A percentile compares a stretch with the other conserved stretches of the same genome.
phyloP scores from a whole-genome alignment of 768 basidiomycete genomes.

The Calvatia gigantea region DNA sequence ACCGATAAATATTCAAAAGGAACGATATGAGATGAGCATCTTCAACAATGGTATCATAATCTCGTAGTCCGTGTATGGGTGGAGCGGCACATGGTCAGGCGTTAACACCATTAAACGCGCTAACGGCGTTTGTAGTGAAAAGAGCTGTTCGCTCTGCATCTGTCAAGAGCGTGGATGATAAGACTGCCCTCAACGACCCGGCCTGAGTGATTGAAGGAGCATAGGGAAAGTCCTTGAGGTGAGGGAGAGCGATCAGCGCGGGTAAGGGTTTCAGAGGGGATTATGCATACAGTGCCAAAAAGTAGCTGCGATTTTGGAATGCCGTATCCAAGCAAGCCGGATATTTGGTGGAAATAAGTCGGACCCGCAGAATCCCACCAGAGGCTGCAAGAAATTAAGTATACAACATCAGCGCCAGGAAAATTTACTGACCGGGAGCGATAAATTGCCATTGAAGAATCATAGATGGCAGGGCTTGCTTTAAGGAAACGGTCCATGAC shows the following conservation, averaged over 20 bases:
- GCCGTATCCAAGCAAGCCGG: constrained; percentile 27
- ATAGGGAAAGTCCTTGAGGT: constrained; percentile 32
- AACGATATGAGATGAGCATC: background rate
- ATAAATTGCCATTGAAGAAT: constrained; percentile 29
- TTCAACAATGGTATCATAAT: background rate
- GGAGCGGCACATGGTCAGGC: background rate
- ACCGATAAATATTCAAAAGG: background rate
- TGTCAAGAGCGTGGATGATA: constrained; percentile 19
- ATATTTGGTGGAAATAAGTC: constrained; percentile 31
- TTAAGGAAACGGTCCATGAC: constrained; percentile 32
- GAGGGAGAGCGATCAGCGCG: background rate
- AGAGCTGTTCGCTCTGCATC: constrained; percentile 18
- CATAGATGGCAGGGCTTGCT: constrained; percentile 26
- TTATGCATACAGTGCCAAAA: constrained; percentile 28
- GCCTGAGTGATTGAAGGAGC: constrained; percentile 21
- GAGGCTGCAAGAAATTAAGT: constrained; percentile 17
- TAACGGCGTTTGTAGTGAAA: constrained; percentile 18
- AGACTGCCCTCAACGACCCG: constrained; percentile 18
- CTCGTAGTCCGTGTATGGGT: background rate
- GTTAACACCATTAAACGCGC: constrained; percentile 9
- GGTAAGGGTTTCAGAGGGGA: background rate
- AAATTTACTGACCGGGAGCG: constrained; percentile 21
- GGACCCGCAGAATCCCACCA: constrained; percentile 38
- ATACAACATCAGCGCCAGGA: background rate
- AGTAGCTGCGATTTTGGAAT: constrained; percentile 30